A percentile compares a stretch with the other conserved stretches of the same genome.
These are phyloP conservation scores for Bryoerythrophyllum caledonicum DNA, from an alignment of 225 moss, liverwort and hornwort genomes.

Conservation along the genomic window DNA sequence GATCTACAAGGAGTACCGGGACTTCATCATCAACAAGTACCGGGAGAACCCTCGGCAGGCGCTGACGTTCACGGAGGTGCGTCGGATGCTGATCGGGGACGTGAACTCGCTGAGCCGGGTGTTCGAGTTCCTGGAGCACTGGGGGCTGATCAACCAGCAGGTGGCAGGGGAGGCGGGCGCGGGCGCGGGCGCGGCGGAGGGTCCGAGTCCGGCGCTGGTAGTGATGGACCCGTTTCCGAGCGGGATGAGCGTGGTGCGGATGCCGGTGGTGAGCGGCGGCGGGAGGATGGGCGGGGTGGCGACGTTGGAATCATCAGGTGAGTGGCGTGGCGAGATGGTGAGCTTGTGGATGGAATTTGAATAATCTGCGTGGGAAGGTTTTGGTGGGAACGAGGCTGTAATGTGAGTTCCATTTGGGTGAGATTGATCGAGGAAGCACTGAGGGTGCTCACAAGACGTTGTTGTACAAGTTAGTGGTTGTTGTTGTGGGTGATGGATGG, in stretches of 20 bases:
- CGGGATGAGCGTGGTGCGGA: conserved; percentile 48
- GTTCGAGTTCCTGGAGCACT: conserved; percentile 91
- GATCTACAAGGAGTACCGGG: conserved; percentile 95
- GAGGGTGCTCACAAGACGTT: too few species aligned
- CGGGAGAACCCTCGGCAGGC: conserved; percentile 76
- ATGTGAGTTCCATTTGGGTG: too few species aligned
- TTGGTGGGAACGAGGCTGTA: too few species aligned
- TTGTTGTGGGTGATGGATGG: neutral
- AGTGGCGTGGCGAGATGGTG: conserved; percentile 4
- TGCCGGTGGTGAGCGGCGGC: conserved; percentile 22
- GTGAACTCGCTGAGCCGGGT: conserved; percentile 84
- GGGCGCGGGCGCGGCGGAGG: conserved; percentile 47
- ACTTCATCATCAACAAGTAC: conserved; percentile 95
- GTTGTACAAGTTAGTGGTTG: too few species aligned
- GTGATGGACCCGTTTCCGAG: conserved; percentile 68
- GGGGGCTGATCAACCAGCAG: conserved; percentile 95
- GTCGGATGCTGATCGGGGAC: conserved; percentile 90
- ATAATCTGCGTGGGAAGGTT: too few species aligned
- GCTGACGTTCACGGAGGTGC: conserved; percentile 80
- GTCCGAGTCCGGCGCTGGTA: conserved; percentile 37
- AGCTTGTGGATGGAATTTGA: neutral
- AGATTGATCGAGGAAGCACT: too few species aligned
- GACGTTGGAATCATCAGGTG: conserved; percentile 54
- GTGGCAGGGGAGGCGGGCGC: conserved; percentile 46
- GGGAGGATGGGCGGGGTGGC: conserved; percentile 22